Conservation (phyloP, 2,329 filamentous ascomycete genomes). For the Colletotrichum noveboracense region DNA sequence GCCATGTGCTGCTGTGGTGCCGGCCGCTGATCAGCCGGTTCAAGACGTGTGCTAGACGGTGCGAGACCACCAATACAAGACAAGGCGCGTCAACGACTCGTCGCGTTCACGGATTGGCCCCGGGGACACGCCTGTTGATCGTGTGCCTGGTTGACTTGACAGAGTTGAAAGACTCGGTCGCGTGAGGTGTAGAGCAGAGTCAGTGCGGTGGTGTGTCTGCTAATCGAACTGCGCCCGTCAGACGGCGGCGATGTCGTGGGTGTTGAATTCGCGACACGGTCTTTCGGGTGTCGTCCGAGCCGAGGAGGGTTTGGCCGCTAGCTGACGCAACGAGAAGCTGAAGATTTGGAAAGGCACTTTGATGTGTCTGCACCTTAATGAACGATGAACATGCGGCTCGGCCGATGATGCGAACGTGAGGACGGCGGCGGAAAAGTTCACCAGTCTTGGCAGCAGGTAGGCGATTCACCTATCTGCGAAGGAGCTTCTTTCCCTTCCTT, state of each 20-base stretch:
- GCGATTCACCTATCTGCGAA: not conserved
- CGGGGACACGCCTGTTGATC: not conserved
- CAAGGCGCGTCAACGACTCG: not conserved
- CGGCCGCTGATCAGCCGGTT: not conserved
- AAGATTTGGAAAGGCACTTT: not conserved
- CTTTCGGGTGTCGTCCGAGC: not conserved
- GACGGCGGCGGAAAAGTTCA: not conserved
- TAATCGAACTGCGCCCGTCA: not conserved
- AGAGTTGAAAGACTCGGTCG: not conserved
- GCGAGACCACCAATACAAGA: not conserved
- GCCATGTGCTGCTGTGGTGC: slow-evolving; percentile 11
- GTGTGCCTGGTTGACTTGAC: not conserved
- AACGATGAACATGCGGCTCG: not conserved
- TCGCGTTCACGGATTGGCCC: not conserved
- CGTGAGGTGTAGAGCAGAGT: not conserved
- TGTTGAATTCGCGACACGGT: not conserved
- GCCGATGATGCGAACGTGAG: not conserved
- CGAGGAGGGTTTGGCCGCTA: not conserved
- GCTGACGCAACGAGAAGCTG: not conserved
- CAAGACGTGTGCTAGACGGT: not conserved
- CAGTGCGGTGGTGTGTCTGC: not conserved
- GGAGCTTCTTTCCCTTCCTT: not conserved
- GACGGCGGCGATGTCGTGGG: not conserved
- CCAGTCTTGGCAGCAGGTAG: not conserved
- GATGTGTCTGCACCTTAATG: not conserved